A percentile compares a stretch with the other conserved stretches of the same genome.
Conservation (phyloP, 2,329 filamentous ascomycete genomes). For the Tolypocladium guangdongense region DNA sequence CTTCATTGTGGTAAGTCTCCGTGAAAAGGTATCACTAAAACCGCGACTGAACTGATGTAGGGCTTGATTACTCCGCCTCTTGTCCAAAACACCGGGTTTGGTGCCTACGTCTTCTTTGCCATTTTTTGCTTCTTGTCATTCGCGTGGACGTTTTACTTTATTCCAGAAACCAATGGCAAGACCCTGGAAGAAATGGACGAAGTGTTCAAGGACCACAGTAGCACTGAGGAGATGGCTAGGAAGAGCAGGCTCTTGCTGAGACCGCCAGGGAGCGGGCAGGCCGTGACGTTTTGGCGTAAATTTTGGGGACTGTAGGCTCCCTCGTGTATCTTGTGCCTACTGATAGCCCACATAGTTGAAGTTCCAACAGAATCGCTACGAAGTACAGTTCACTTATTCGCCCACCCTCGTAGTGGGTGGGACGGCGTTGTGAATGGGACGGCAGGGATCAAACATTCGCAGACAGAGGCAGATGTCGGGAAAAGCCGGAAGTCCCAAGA, state of each 20-base stretch:
- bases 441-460: too few relatives aligned
- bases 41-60: not conserved
- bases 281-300: too few relatives aligned
- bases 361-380: too few relatives aligned
- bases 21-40: slow-evolving; percentile 23
- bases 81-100: slow-evolving; percentile 36
- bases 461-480: too few relatives aligned
- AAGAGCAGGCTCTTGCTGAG: slow-evolving; percentile 3
- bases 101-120: slow-evolving; percentile 49
- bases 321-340: too few relatives aligned
- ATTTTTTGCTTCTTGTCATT: slow-evolving; percentile 46
- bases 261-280: not conserved
- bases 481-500: too few relatives aligned
- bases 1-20: slow-evolving; percentile 40
- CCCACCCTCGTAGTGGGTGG: too few relatives aligned
- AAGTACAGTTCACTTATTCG: too few relatives aligned
- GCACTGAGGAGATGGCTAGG: slow-evolving; percentile 8
- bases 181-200: slow-evolving; percentile 44
- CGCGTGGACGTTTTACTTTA: slow-evolving; percentile 39
- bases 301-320: too few relatives aligned
- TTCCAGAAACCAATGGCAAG: slow-evolving; percentile 45
- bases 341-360: too few relatives aligned
- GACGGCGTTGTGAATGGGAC: too few relatives aligned
- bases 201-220: slow-evolving; percentile 16
- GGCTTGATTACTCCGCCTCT: slow-evolving; percentile 48